Percentiles rank a stretch among this genome's conserved stretches.
Conservation (phyloP, 2,329 filamentous ascomycete species). For the Whalleya microplaca region DNA sequence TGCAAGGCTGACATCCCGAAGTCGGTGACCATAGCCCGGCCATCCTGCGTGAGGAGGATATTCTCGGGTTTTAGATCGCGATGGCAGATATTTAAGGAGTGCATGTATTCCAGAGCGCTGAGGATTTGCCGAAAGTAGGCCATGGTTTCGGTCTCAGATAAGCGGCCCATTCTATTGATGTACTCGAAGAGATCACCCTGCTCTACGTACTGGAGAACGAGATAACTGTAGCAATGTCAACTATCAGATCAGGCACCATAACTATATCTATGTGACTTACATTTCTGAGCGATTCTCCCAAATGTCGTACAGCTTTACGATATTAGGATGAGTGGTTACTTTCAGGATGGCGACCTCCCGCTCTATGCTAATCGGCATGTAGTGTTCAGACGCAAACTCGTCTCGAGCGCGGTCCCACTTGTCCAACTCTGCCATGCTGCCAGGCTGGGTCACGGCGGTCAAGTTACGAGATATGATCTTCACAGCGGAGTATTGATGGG, state of each 20-base stretch:
- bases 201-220: constrained; percentile 91
- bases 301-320: constrained; percentile 92
- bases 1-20: constrained; percentile 96
- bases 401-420: constrained; percentile 66
- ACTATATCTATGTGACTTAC: constrained; percentile 55
- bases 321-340: constrained; percentile 90
- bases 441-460: constrained; percentile 79
- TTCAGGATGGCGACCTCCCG: constrained; percentile 97
- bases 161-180: constrained; percentile 72
- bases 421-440: constrained; percentile 83
- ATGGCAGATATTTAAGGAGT: constrained; percentile 93
- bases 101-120: constrained; percentile 88
- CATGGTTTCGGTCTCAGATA: constrained; percentile 79
- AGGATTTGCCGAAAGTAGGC: constrained; percentile 93
- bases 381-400: constrained; percentile 62
- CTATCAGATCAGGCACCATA: background rate
- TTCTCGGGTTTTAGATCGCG: constrained; percentile 97
- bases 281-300: constrained; percentile 97
- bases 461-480: constrained; percentile 92
- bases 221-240: constrained; percentile 65
- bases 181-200: constrained; percentile 82
- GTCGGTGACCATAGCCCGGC: constrained; percentile 90
- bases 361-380: constrained; percentile 87
- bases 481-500: constrained; percentile 82
- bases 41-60: constrained; percentile 77